These are phyloP conservation scores for Magnusiomyces magnusii DNA, from an alignment of 1,139 yeast genomes.

Conservation along the genomic window DNA sequence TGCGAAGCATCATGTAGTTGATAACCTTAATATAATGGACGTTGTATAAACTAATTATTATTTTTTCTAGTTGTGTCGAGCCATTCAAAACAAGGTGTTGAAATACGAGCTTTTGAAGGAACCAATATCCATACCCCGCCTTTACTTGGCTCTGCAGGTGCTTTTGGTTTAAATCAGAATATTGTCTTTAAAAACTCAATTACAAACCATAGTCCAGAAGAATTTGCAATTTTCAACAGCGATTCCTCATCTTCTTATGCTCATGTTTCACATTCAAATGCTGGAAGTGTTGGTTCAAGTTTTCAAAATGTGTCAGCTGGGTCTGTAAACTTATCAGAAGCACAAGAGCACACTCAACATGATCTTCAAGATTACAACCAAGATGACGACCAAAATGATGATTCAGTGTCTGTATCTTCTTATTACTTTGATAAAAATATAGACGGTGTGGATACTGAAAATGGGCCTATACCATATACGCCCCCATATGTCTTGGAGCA, in stretches of 20 bases:
- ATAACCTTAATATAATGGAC: no score
- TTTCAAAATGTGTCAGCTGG: constrained; percentile 3
- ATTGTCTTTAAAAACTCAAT: background rate
- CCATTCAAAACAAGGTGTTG: background rate
- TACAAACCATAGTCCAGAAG: background rate
- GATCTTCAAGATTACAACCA: background rate
- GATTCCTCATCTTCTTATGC: constrained; percentile 12
- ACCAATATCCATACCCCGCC: background rate
- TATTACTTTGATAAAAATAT: background rate
- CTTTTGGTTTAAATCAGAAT: background rate
- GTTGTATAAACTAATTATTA: no score
- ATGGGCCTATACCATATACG: background rate
- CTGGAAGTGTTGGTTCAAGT: constrained; percentile 10
- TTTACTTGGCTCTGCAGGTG: background rate
- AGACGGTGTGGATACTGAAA: background rate
- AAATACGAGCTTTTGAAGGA: background rate
- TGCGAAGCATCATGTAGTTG: no score
- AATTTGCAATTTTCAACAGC: background rate
- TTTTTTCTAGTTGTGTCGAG: no score
- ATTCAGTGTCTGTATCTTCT: background rate
- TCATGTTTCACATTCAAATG: constrained; percentile 2
- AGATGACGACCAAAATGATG: background rate
- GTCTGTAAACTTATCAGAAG: background rate
- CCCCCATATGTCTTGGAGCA: background rate
- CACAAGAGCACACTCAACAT: constrained; percentile 1